Conservation (phyloP, 768 basidiomycete species). For the Mycena alexandri region DNA sequence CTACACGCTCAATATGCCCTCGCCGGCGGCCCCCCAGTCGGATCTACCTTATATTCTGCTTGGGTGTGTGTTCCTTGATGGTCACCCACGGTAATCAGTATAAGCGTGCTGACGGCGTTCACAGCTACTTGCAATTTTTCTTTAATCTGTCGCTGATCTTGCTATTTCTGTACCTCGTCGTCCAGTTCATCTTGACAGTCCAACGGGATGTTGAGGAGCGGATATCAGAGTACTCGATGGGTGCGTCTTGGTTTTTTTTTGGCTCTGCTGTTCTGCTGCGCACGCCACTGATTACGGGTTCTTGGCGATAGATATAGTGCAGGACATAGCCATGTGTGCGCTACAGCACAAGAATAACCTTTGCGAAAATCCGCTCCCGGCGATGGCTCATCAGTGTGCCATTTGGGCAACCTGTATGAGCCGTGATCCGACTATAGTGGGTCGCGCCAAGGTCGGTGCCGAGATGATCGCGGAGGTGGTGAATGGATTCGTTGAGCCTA, state of each 20-base stretch:
- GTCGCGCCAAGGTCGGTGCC: slow-evolving; percentile 90
- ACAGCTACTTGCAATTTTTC: slow-evolving; percentile 92
- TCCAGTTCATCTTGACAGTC: slow-evolving; percentile 91
- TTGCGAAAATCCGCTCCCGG: slow-evolving; percentile 87
- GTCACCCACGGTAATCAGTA: slow-evolving; percentile 1
- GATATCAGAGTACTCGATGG: slow-evolving; percentile 89
- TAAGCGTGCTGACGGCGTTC: slow-evolving; percentile 14
- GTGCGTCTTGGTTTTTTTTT: slow-evolving; percentile 64
- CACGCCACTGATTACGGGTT: slow-evolving; percentile 39
- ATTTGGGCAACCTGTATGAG: slow-evolving; percentile 97
- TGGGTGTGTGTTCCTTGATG: slow-evolving; percentile 68
- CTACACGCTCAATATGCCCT: slow-evolving; percentile 86
- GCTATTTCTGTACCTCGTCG: slow-evolving; percentile 85
- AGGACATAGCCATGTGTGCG: slow-evolving; percentile 92
- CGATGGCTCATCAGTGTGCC: slow-evolving; percentile 88
- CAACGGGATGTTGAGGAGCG: slow-evolving; percentile 91
- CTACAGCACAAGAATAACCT: slow-evolving; percentile 85
- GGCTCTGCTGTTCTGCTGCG: slow-evolving; percentile 17
- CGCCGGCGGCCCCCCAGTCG: slow-evolving; percentile 65
- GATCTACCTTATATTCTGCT: slow-evolving; percentile 86
- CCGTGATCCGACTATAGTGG: slow-evolving; percentile 90
- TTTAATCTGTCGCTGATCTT: slow-evolving; percentile 90
- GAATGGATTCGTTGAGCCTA: slow-evolving; percentile 96
- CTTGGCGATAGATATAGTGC: slow-evolving; percentile 77
- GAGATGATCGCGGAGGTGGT: slow-evolving; percentile 97